Percentiles rank a stretch among this genome's conserved stretches.
Conservation (phyloP, 129 eudicot genomes). For the Flaveria brownii region DNA sequence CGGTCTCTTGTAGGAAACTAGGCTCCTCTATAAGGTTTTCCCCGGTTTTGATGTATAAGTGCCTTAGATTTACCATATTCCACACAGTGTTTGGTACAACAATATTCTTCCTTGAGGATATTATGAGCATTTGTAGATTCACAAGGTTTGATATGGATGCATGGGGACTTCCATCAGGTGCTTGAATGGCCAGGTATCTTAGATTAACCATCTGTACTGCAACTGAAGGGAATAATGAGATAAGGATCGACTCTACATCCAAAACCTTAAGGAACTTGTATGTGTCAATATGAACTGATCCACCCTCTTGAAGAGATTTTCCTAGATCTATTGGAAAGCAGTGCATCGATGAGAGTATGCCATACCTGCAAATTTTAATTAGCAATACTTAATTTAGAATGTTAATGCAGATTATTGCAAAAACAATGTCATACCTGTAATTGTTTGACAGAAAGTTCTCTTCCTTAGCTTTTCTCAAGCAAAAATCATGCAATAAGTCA, state of each 20-base stretch:
- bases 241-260: constrained; percentile 19
- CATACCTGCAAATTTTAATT: background rate
- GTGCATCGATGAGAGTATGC: background rate
- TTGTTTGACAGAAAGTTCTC: background rate
- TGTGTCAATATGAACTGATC: background rate
- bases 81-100: constrained; percentile 24
- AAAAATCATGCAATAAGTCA: constrained; percentile 34
- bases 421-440: background rate
- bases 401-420: background rate
- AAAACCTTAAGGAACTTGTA: constrained; percentile 26
- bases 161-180: constrained; percentile 6
- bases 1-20: background rate
- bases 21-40: constrained; percentile 9
- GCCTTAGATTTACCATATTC: constrained; percentile 35
- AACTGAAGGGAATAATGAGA: constrained; percentile 11
- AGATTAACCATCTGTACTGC: constrained; percentile 15
- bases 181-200: constrained; percentile 38
- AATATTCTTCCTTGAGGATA: constrained; percentile 2
- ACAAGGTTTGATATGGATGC: constrained; percentile 30
- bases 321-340: constrained; percentile 14
- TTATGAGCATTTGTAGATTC: constrained; percentile 34
- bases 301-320: background rate
- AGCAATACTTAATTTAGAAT: background rate
- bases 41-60: constrained; percentile 25
- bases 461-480: constrained; percentile 36